Conservation (phyloP, 768 basidiomycete species). For the Lactifluus pinguis region DNA sequence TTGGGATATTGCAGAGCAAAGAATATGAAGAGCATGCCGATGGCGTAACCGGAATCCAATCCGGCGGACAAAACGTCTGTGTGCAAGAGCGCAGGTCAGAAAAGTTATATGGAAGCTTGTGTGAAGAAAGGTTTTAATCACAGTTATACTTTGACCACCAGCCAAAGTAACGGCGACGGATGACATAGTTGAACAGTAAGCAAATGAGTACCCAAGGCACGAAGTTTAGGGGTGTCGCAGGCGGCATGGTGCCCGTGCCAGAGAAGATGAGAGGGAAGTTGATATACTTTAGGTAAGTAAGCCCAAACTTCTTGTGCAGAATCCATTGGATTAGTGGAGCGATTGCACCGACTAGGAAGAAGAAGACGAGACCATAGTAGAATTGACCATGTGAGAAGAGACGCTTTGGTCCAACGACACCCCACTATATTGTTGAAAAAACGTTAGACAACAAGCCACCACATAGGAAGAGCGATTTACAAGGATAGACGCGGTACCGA, state of each 20-base stretch:
- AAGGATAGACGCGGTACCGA: conserved; percentile 71
- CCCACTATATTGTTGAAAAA: conserved; percentile 24
- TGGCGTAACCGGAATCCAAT: too few species aligned
- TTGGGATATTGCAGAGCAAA: too few species aligned
- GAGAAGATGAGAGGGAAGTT: conserved; percentile 41
- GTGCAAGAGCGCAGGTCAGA: too few species aligned
- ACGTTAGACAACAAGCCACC: neutral
- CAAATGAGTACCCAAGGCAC: conserved; percentile 30
- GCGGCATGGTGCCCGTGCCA: conserved; percentile 34
- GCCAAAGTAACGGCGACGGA: conserved; percentile 30
- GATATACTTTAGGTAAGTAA: conserved; percentile 44
- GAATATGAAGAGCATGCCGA: too few species aligned
- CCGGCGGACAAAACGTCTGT: too few species aligned
- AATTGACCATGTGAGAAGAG: neutral
- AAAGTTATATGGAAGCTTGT: neutral
- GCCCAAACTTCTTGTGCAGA: conserved; percentile 23
- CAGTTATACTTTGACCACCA: conserved; percentile 35
- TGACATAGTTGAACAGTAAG: conserved; percentile 31
- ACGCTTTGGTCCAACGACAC: conserved; percentile 67
- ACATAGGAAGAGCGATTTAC: conserved; percentile 29
- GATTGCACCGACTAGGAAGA: conserved; percentile 70
- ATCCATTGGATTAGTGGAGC: conserved; percentile 49
- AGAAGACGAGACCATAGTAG: conserved; percentile 40
- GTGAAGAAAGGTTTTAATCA: conserved; percentile 1
- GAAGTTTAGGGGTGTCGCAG: conserved; percentile 35